Evolutionary conservation across 305 asterid species (phyloP).

Genomic region (Stenogyne calaminthoides): DNA sequence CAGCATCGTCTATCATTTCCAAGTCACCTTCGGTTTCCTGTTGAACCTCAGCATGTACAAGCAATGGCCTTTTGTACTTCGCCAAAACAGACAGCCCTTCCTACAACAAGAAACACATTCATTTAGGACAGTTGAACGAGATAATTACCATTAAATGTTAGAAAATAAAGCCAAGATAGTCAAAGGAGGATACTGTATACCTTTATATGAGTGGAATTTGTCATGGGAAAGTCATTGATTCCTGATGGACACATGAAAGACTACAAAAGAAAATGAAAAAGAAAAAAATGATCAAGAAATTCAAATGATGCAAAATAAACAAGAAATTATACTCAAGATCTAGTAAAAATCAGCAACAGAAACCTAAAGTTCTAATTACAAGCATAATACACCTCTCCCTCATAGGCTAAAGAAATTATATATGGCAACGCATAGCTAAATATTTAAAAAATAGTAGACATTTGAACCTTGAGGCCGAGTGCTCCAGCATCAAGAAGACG

Average conservation of each 20-base stretch:
- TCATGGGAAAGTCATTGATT: conserved; percentile 96
- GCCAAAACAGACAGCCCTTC: conserved; percentile 83
- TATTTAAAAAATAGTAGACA: conserved; percentile 2
- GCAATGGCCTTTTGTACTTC: conserved; percentile 79
- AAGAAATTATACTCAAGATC: not conserved
- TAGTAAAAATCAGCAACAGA: too few relatives aligned
- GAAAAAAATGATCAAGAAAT: not conserved
- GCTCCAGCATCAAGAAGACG: conserved; percentile 89
- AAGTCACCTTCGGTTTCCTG: conserved; percentile 44
- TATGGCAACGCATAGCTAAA: not conserved
- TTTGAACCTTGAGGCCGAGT: conserved; percentile 87
- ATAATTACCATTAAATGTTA: too few relatives aligned
- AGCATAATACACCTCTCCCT: not conserved
- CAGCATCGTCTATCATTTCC: conserved; percentile 40
- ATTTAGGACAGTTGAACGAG: too few relatives aligned
- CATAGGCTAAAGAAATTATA: not conserved
- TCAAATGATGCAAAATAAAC: conserved; percentile 14
- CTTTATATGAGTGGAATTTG: conserved; percentile 83
- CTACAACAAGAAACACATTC: conserved; percentile 46
- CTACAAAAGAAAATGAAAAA: conserved; percentile 39
- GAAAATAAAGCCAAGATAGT: too few relatives aligned
- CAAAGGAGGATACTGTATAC: conserved; percentile 42
- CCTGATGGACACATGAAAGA: conserved; percentile 99
- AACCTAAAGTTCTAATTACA: too few relatives aligned
- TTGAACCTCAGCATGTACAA: conserved; percentile 86